Evolutionary conservation across 257 asterid species (phyloP).

Genomic region (Nicotiana undulata): DNA sequence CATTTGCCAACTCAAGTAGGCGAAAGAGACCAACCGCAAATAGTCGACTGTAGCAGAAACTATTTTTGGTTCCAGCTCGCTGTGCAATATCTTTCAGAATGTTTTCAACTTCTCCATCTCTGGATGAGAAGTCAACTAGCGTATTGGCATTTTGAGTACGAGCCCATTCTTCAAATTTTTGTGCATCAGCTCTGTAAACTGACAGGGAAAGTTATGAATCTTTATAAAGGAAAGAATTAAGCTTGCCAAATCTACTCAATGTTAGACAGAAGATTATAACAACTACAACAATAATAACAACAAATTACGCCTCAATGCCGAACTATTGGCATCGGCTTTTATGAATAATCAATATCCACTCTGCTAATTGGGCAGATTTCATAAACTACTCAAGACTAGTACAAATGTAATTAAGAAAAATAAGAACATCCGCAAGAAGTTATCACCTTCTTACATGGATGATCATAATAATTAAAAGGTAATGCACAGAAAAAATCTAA

Average conservation of each 20-base stretch:
- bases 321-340: background rate
- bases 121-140: conserved; percentile 68
- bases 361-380: background rate
- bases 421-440: background rate
- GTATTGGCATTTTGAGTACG: conserved; percentile 54
- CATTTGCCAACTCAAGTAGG: conserved; percentile 82
- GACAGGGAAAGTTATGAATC: background rate
- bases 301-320: background rate
- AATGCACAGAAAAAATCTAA: background rate
- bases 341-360: background rate
- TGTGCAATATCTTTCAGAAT: conserved; percentile 66
- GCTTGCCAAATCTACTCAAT: background rate
- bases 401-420: background rate
- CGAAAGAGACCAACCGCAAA: conserved; percentile 96
- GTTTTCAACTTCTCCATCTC: conserved; percentile 75
- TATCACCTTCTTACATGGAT: background rate
- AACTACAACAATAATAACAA: background rate
- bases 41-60: conserved; percentile 86
- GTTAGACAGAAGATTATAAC: background rate
- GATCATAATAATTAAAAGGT: background rate
- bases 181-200: conserved; percentile 59
- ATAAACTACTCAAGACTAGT: background rate
- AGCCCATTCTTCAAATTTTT: conserved; percentile 92
- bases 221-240: background rate
- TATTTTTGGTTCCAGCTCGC: conserved; percentile 63